Base-by-base conservation (phyloP, 1,284 basidiomycete genomes). In the Meira miltonrushii region DNA sequence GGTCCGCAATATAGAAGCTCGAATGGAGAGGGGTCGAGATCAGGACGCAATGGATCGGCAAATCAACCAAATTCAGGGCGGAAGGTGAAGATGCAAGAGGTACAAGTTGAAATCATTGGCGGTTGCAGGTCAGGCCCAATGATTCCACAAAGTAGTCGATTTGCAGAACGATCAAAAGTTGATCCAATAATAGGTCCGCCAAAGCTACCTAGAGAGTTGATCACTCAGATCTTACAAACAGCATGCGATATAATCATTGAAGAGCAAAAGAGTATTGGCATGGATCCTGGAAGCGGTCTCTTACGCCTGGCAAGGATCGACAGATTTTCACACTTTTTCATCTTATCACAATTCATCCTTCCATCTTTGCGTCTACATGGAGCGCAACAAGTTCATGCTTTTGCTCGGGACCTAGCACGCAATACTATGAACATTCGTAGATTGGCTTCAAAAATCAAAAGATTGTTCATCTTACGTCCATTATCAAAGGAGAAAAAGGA, bases 251-350 rank as follows among this genome's bases (percentile, higher is more conserved):
- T 53, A 19, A 17, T 53, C 37, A 13, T 53, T 15, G 21, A 53
- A 39, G 23, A 53, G 19, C 21, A 13, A 53, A 33, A 53, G 23
- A 41, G 5, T 25, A 33, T 33, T 8, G 28, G 28, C 28, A 33
- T 33, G 8, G 28, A 33, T 33, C 28, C 28, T 33, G 28, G 28
- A 33, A 28, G 5, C 23, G 23, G 4, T 19, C 37, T 53, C 12
- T 28, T 53, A n/a, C 37, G 28, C 6, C 23, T 53, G 15, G 50
- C 50, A 19, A 39, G 50, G 5, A 25, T 53, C 4, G 50, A 53
- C 15, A 17, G 50, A 23, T 41, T 19, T 53, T n/a, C 50, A 13
- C 50, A 53, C 15, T 33, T 8, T 41, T 17, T 33, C 15, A 15
- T 53, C 11, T 7, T 53, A 6, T 33, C 37, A 5, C n/a, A 39